phyloP scores from a whole-genome alignment of 2,329 filamentous ascomycete genomes.

The Lachnellula arida region DNA sequence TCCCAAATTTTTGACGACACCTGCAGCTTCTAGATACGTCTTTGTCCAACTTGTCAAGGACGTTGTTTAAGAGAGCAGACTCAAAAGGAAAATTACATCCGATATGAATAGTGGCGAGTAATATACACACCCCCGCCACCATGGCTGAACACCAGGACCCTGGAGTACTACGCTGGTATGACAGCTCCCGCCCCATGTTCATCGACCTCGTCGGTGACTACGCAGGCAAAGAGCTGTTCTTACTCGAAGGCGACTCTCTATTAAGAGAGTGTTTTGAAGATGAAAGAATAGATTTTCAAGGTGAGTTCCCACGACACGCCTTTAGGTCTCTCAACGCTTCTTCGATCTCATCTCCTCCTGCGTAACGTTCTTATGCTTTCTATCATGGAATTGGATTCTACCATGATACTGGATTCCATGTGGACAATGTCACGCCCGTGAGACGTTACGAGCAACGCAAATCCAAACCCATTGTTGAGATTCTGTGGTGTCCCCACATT shows the following conservation, averaged over 20 bases:
- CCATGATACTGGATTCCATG: neutral
- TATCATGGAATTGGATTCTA: neutral
- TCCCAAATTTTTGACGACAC: too few species aligned
- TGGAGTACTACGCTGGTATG: constrained; percentile 36
- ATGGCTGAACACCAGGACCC: constrained; percentile 10
- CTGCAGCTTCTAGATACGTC: too few species aligned
- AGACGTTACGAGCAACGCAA: neutral
- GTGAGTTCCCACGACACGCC: constrained; percentile 30
- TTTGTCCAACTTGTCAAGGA: too few species aligned
- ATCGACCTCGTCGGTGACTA: constrained; percentile 72
- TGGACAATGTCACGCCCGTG: neutral
- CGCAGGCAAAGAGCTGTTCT: constrained; percentile 66
- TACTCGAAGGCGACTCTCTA: constrained; percentile 70
- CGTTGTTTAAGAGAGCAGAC: too few species aligned
- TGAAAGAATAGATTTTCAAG: constrained; percentile 57
- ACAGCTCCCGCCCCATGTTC: constrained; percentile 37
- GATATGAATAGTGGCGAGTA: too few species aligned
- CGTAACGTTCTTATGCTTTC: neutral
- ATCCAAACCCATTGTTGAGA: neutral
- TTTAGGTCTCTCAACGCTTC: neutral
- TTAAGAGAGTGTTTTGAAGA: constrained; percentile 60
- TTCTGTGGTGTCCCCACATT: neutral
- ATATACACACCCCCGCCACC: constrained; percentile 1
- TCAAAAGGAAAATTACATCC: too few species aligned
- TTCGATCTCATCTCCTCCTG: neutral